Percentiles rank a stretch among this genome's conserved stretches.
These are phyloP conservation scores for Eucalyptus dawsonii DNA, from an alignment of 345 rosid species.

Conservation along the genomic window DNA sequence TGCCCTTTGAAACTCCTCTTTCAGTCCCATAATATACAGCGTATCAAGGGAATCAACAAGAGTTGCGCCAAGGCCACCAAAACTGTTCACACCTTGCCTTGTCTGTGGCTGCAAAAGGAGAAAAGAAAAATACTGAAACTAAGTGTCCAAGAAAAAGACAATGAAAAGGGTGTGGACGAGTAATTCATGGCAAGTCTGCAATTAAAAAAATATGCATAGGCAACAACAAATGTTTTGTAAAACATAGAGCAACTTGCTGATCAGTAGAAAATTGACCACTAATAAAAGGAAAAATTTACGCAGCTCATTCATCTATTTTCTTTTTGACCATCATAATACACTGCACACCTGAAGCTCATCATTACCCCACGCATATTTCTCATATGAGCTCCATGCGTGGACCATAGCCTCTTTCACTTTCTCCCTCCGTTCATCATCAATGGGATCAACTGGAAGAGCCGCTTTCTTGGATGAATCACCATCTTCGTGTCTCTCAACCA, in stretches of 20 bases:
- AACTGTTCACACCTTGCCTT: slow-evolving; percentile 79
- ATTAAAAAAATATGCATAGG: not conserved
- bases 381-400: slow-evolving; percentile 95
- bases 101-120: slow-evolving; percentile 54
- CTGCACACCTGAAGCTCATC: slow-evolving; percentile 85
- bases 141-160: not conserved
- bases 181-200: not conserved
- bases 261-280: not conserved
- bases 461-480: not conserved
- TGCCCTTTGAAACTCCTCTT: slow-evolving; percentile 79
- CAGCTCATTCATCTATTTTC: not conserved
- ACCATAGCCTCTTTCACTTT: slow-evolving; percentile 95
- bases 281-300: not conserved
- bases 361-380: slow-evolving; percentile 94
- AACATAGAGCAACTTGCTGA: not conserved
- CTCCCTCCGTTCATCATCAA: slow-evolving; percentile 57
- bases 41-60: slow-evolving; percentile 81
- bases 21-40: slow-evolving; percentile 83
- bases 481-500: slow-evolving; percentile 1
- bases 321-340: not conserved
- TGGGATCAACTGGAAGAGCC: slow-evolving; percentile 41
- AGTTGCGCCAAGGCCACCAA: slow-evolving; percentile 99
- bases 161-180: not conserved
- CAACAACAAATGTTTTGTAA: not conserved
- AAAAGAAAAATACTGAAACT: not conserved